Percentiles rank a stretch among this genome's conserved stretches.
These are phyloP conservation scores for Clitopilus passeckerianus DNA, from an alignment of 768 basidiomycete species.

Conservation along the genomic window DNA sequence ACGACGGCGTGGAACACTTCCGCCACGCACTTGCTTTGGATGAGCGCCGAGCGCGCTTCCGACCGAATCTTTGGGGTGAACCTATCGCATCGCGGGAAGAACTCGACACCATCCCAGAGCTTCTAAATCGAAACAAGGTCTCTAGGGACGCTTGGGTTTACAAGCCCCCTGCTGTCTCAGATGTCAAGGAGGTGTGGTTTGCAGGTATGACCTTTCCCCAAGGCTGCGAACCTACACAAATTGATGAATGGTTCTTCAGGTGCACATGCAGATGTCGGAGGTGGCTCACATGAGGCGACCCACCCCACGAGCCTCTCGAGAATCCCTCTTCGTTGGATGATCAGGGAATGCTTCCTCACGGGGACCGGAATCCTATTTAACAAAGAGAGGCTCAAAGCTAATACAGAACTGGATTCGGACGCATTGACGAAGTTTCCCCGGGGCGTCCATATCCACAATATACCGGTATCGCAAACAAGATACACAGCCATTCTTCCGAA, in stretches of 20 bases:
- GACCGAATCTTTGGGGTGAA: constrained; percentile 1
- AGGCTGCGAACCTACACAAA: no score
- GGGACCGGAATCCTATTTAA: constrained; percentile 1
- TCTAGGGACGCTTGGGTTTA: background rate
- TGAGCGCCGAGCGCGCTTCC: background rate
- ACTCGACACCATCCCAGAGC: background rate
- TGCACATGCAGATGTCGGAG: constrained; percentile 3
- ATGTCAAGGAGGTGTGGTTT: constrained; percentile 4
- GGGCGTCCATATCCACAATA: background rate
- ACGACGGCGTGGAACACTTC: background rate
- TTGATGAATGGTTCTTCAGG: no score
- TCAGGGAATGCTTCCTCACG: constrained; percentile 4
- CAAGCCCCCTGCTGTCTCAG: background rate
- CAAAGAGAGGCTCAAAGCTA: background rate
- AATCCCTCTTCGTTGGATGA: constrained; percentile 5
- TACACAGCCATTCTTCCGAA: background rate
- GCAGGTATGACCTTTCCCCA: background rate
- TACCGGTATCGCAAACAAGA: background rate
- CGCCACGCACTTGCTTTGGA: constrained; percentile 1
- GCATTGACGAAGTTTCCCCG: no score
- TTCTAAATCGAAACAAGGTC: no score
- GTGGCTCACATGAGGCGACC: background rate
- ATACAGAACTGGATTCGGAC: background rate
- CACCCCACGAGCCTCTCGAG: constrained; percentile 2
- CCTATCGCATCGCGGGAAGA: background rate